phyloP scores from a whole-genome alignment of 83 land plant genomes.

The Picea abies region DNA sequence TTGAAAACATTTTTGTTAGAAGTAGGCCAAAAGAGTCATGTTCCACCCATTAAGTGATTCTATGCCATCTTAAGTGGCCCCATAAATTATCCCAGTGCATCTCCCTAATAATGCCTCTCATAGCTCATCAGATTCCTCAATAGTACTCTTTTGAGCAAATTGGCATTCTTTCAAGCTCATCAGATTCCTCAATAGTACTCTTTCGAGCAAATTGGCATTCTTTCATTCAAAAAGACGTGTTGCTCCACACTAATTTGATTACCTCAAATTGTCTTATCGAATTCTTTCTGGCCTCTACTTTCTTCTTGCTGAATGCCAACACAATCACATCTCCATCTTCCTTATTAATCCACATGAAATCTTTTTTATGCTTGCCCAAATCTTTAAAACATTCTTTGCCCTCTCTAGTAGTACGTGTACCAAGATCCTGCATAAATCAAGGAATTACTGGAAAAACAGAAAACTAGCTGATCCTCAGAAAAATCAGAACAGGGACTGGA shows the following conservation, averaged over 20 bases:
- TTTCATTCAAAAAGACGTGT: too few relatives aligned
- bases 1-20: too few relatives aligned
- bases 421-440: slow-evolving; percentile 71
- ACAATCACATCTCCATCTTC: slow-evolving; percentile 95
- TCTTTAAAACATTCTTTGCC: slow-evolving; percentile 90
- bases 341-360: slow-evolving; percentile 79
- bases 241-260: not conserved
- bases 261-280: slow-evolving; percentile 96
- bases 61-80: too few relatives aligned
- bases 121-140: too few relatives aligned
- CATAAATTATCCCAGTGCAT: too few relatives aligned
- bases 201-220: too few relatives aligned
- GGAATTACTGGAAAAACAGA: not conserved
- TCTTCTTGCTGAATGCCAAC: slow-evolving; percentile 97
- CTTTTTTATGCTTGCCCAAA: slow-evolving; percentile 76
- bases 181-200: too few relatives aligned
- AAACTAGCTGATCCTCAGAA: not conserved
- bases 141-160: too few relatives aligned
- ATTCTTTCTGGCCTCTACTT: slow-evolving; percentile 90
- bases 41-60: too few relatives aligned
- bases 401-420: slow-evolving; percentile 87
- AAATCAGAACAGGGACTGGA: not conserved
- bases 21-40: too few relatives aligned
- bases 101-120: too few relatives aligned
- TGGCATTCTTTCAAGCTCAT: too few relatives aligned